phyloP scores from a whole-genome alignment of 768 basidiomycete species.

The Tephrocybe rancida region DNA sequence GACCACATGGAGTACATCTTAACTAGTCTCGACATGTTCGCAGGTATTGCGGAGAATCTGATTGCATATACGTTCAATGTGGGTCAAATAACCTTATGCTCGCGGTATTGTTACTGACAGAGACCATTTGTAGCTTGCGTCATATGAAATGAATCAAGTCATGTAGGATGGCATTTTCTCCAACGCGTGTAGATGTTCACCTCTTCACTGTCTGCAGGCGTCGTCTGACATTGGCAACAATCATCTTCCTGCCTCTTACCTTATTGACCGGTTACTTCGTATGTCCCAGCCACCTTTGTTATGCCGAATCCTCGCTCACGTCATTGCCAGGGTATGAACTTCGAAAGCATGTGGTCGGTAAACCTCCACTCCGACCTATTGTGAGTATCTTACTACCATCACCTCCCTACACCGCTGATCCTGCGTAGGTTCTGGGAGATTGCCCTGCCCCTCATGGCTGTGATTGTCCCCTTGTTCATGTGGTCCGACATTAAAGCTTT shows the following conservation, averaged over 20 bases:
- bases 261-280: constrained; percentile 78
- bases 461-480: constrained; percentile 60
- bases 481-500: constrained; percentile 51
- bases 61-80: constrained; percentile 80
- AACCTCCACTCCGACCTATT: constrained; percentile 43
- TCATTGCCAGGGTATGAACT: constrained; percentile 73
- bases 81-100: no score
- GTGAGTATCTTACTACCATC: constrained; percentile 36
- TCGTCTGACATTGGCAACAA: constrained; percentile 65
- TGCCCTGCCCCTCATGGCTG: constrained; percentile 60
- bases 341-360: constrained; percentile 53
- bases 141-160: constrained; percentile 76
- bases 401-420: background rate
- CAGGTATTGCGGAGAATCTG: constrained; percentile 68
- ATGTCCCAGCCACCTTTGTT: constrained; percentile 22
- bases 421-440: constrained; percentile 69
- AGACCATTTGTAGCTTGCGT: constrained; percentile 50
- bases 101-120: no score
- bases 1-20: constrained; percentile 80
- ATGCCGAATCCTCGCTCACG: background rate
- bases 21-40: constrained; percentile 72
- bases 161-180: constrained; percentile 44
- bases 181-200: background rate
- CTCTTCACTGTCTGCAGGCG: constrained; percentile 42
- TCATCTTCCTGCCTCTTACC: constrained; percentile 72